phyloP scores from a whole-genome alignment of 345 rosid species.

The Eucalyptus shirleyi region DNA sequence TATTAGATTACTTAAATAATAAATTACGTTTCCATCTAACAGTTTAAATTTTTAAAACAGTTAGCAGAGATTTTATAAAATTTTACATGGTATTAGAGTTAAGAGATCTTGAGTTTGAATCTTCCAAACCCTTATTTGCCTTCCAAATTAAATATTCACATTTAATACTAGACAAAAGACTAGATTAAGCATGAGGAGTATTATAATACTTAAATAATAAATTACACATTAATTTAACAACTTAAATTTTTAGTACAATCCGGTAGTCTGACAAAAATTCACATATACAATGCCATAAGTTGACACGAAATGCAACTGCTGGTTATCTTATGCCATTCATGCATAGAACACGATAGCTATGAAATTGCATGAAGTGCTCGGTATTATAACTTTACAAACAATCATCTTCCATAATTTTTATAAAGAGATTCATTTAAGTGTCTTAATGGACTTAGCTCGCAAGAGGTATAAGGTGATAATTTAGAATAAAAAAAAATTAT shows the following conservation, averaged over 20 bases:
- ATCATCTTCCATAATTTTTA: not conserved
- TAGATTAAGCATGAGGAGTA: fast-evolving
- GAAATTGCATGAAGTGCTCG: not conserved
- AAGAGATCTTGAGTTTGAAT: fast-evolving
- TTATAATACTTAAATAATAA: too few species aligned
- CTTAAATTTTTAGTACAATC: fast-evolving
- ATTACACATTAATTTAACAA: fast-evolving
- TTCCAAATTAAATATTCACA: too few species aligned
- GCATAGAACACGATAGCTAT: not conserved
- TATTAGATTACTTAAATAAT: too few species aligned
- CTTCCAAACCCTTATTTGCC: too few species aligned
- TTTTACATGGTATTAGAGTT: too few species aligned
- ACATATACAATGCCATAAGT: not conserved
- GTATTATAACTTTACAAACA: not conserved
- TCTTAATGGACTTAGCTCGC: not conserved
- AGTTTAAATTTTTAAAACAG: fast-evolving
- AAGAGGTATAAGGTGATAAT: not conserved
- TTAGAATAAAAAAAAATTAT: too few species aligned
- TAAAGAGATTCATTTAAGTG: fast-evolving
- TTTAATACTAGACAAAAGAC: too few species aligned
- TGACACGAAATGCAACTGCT: not conserved
- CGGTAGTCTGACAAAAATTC: fast-evolving
- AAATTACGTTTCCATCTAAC: fast-evolving
- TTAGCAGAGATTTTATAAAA: fast-evolving
- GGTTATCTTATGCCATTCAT: not conserved